Base-by-base conservation (phyloP, 768 basidiomycete genomes). In the Hortiboletus campestris region DNA sequence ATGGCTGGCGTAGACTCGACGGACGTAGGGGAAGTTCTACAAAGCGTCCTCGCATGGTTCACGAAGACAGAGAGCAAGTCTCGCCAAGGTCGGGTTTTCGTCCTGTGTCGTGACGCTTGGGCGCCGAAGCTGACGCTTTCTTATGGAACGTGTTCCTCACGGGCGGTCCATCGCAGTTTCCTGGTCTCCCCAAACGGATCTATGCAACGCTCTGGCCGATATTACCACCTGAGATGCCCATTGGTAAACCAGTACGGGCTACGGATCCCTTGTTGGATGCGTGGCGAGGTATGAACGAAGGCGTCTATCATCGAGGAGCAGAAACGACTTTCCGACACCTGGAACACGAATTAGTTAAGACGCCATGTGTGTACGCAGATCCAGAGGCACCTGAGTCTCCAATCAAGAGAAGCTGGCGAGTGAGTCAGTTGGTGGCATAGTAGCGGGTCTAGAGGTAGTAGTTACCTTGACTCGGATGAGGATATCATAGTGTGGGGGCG, bases 221-320 rank as follows among this genome's bases (percentile, higher is more conserved):
- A 48, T 77, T 98, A 10, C 91, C 93, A 0, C 89, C 92, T 14
- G 88, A 88, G 53, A 88, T 89, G 74, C 77, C 81, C 6, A 79
- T 99, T 20, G 51, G 60, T 0, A 69, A 78, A 43, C 81, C 94
- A 41, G 70, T 74, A 34, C 74, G 78, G 1, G 90, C 94, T 1
- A 72, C 64, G 2, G 85, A 97, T 67, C 84, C 90, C 1, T 59
- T 73, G 13, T 60, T 85, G 57, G 93, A 96, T 63, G 88, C 94
- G 16, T 99, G 95, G 95, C 79, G 81, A 40, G 97, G 97, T 8
- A 95, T 99, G 80, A 98, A 98, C 42, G 91, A 94, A 46, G 95
- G 95, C 34, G 97, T 98, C 94, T 95, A 99, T 60, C 91, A 75
- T 99, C 97, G 78, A 94, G 83, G 49, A 94, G 80, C n/a, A 94